Percentiles rank a stretch among this genome's conserved stretches.
phyloP scores from a whole-genome alignment of 345 rosid genomes.

The Capsella bursapastoris region DNA sequence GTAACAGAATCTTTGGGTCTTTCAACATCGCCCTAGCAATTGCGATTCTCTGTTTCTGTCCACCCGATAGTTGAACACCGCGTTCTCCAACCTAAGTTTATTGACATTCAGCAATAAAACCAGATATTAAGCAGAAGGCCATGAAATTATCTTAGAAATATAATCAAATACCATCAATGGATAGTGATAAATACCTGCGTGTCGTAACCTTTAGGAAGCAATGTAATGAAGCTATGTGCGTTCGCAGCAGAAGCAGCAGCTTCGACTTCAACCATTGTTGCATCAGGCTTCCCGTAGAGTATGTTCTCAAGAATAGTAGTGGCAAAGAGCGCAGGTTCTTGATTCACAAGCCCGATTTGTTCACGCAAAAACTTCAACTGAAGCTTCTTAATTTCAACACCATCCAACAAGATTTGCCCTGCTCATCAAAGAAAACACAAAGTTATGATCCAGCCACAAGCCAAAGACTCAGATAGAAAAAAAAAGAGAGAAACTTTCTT shows the following conservation, averaged over 20 bases:
- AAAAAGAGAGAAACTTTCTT: neutral
- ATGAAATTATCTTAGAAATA: neutral
- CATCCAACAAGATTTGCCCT: constrained; percentile 93
- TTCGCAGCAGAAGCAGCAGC: constrained; percentile 93
- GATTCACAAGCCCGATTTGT: constrained; percentile 97
- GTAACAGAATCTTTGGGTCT: constrained; percentile 90
- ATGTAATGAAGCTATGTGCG: constrained; percentile 89
- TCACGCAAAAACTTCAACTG: constrained; percentile 87
- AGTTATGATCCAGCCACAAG: constrained; percentile 28
- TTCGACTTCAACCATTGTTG: constrained; percentile 89
- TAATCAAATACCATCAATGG: neutral
- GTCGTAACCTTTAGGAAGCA: constrained; percentile 93
- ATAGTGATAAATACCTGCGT: constrained; percentile 69
- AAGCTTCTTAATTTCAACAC: constrained; percentile 84
- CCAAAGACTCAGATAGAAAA: constrained; percentile 14
- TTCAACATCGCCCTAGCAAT: constrained; percentile 99
- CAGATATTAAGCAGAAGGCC: neutral
- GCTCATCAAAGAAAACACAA: constrained; percentile 40
- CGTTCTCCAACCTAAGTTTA: constrained; percentile 86
- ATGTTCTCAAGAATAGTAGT: constrained; percentile 94
- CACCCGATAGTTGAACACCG: constrained; percentile 97
- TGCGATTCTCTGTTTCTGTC: constrained; percentile 98
- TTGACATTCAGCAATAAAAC: constrained; percentile 3
- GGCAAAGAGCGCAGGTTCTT: constrained; percentile 97
- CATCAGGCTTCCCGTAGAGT: constrained; percentile 89